Base-by-base conservation (phyloP, 2,329 filamentous ascomycete species). In the Samsoniella hepiali region DNA sequence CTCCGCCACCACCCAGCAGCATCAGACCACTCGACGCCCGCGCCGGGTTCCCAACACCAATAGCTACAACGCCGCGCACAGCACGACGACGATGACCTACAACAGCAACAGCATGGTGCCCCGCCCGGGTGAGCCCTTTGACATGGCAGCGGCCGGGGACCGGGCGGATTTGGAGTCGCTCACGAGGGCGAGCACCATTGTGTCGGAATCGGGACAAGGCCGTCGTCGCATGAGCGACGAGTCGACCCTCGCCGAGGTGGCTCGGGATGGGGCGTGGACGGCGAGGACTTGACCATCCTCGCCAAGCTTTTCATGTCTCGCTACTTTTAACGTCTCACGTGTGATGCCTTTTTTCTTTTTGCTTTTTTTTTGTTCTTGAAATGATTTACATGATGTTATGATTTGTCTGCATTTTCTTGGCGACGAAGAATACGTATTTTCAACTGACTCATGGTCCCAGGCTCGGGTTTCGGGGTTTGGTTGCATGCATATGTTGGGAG, bases 161-260 rank as follows among this genome's bases (percentile, higher is more conserved):
- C 29, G 3, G 11, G 42, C 29, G 9, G 61, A 58, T 17, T 36
- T 55, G 58, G 38, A 54, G 17, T 54, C 58, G 17, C 58, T 62
- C 5, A 36, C 36, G 58, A 11, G 58, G 31, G 58, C 58, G 50
- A 62, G 58, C 50, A 62, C 58, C n/a, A 54, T 62, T 45, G 58
- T 38, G n/a, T 51, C 50, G 17, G 58, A 54, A 31, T 32, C 47
- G 5, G 36, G 50, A 31, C 38, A 32, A 9, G 22, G 27, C 15
- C 62, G 62, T 10, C 62, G 22, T 4, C 45, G 62, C 8, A 63
- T 63, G 62, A 63, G 62, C 31, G 62, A 63, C 55, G 62, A 63
- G 62, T 58, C 54, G 9, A 63, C 62, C 7, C 55, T 63, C 38
- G 49, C 47, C 38, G 62, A 63, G 55, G 31, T 54, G 36, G 47